Evolutionary conservation across 2,329 filamentous ascomycete genomes (phyloP).

Genomic region (Exophiala sideris): DNA sequence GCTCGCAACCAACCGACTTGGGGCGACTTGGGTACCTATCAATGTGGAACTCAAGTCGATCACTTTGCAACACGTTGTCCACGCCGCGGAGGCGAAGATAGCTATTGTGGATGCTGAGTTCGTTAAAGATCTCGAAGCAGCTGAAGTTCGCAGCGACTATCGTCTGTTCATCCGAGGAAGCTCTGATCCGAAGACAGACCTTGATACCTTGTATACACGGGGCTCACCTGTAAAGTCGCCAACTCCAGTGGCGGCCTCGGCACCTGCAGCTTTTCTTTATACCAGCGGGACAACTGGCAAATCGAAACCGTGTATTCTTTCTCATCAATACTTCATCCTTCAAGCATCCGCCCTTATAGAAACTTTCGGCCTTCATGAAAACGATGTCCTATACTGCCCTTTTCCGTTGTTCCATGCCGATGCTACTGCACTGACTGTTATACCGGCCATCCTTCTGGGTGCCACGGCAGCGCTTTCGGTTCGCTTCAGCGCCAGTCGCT

Average conservation of each 20-base stretch:
- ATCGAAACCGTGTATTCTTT: constrained; percentile 23
- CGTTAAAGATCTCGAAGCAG: not conserved
- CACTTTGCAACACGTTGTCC: constrained; percentile 10
- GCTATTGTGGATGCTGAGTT: constrained; percentile 14
- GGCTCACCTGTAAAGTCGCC: not conserved
- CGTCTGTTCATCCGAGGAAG: not conserved
- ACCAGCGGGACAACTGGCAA: constrained; percentile 22
- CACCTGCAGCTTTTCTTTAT: constrained; percentile 12
- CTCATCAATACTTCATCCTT: constrained; percentile 18
- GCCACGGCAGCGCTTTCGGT: constrained; percentile 12
- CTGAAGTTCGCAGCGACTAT: not conserved
- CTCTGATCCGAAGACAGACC: too few relatives aligned
- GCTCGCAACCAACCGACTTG: constrained; percentile 15
- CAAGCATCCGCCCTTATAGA: constrained; percentile 13
- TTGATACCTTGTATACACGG: not conserved
- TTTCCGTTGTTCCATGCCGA: constrained; percentile 17
- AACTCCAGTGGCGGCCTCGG: constrained; percentile 1
- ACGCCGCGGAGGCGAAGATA: constrained; percentile 2
- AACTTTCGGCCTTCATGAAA: constrained; percentile 6
- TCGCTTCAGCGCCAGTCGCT: constrained; percentile 13
- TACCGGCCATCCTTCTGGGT: constrained; percentile 13
- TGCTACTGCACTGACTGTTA: constrained; percentile 14
- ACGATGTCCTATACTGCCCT: constrained; percentile 16
- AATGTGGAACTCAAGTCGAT: constrained; percentile 17
- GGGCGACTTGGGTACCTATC: constrained; percentile 17